These are phyloP conservation scores for Magnolia officinalis DNA, from an alignment of 164 flowering plant genomes.

Conservation along the genomic window DNA sequence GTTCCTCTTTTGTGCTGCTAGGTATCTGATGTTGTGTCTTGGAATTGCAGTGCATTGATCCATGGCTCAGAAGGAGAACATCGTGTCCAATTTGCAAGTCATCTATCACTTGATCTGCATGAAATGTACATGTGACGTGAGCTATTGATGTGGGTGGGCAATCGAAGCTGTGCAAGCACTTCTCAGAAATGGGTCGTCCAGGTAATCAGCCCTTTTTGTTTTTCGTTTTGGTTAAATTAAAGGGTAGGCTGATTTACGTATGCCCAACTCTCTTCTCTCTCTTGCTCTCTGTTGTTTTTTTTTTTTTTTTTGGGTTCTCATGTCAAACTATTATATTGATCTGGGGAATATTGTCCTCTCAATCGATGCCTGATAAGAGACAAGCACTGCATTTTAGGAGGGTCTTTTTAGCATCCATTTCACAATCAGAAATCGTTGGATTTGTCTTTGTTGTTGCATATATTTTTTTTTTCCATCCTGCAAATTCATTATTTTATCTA, in stretches of 20 bases:
- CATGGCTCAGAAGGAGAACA: constrained; percentile 74
- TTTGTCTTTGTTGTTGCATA: no score
- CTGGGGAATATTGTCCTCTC: no score
- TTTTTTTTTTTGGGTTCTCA: no score
- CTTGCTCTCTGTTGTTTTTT: no score
- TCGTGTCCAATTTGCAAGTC: constrained; percentile 95
- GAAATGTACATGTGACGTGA: background rate
- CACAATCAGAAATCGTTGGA: no score
- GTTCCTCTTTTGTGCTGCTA: background rate
- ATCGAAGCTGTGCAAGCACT: background rate
- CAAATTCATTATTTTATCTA: no score
- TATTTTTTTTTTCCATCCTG: no score
- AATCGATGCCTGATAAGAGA: no score
- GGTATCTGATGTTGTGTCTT: background rate
- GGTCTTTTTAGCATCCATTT: no score
- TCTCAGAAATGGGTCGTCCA: background rate
- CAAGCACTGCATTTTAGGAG: no score
- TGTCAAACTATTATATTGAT: no score
- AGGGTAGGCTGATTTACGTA: background rate
- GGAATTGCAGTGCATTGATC: constrained; percentile 89
- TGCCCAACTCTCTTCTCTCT: background rate
- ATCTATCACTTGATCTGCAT: constrained; percentile 43
- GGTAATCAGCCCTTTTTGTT: background rate
- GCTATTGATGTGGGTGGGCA: background rate
- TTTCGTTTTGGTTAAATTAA: background rate